phyloP scores from a whole-genome alignment of 306 rosid species.

The Vicia villosa region DNA sequence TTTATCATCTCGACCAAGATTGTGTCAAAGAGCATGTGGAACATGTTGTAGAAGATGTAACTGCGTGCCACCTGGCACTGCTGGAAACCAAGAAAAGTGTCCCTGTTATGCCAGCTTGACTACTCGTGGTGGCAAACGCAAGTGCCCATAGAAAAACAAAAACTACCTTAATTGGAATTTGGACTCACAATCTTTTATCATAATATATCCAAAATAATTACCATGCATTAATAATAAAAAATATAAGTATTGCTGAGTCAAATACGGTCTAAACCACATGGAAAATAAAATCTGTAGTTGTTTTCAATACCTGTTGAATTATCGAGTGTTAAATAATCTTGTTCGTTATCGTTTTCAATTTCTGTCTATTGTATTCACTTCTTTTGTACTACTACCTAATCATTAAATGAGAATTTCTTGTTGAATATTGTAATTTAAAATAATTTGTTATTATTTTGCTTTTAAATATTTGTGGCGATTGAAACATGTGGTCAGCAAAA shows the following conservation, averaged over 20 bases:
- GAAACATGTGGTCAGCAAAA: not conserved
- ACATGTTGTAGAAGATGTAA: slow-evolving; percentile 66
- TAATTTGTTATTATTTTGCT: not conserved
- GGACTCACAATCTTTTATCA: not conserved
- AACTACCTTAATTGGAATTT: not conserved
- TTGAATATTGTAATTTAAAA: not conserved
- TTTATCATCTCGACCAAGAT: slow-evolving; percentile 55
- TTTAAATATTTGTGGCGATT: not conserved
- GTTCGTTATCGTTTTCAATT: not conserved
- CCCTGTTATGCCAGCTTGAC: slow-evolving; percentile 70
- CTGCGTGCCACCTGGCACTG: slow-evolving; percentile 76
- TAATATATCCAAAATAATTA: too few relatives aligned
- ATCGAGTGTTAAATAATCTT: too few relatives aligned
- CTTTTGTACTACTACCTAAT: not conserved
- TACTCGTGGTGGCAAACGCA: slow-evolving; percentile 64
- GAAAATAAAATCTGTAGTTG: too few relatives aligned
- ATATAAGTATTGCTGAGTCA: too few relatives aligned
- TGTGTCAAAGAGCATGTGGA: slow-evolving; percentile 68
- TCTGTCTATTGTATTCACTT: not conserved
- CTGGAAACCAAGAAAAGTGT: slow-evolving; percentile 63
- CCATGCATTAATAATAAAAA: too few relatives aligned
- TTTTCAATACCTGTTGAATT: too few relatives aligned
- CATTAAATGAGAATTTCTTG: not conserved
- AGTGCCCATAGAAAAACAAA: slow-evolving; percentile 55
- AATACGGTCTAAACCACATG: too few relatives aligned